Evolutionary conservation across 106 monocot genomes (phyloP).

Genomic region (Dactylorhiza incarnata): DNA sequence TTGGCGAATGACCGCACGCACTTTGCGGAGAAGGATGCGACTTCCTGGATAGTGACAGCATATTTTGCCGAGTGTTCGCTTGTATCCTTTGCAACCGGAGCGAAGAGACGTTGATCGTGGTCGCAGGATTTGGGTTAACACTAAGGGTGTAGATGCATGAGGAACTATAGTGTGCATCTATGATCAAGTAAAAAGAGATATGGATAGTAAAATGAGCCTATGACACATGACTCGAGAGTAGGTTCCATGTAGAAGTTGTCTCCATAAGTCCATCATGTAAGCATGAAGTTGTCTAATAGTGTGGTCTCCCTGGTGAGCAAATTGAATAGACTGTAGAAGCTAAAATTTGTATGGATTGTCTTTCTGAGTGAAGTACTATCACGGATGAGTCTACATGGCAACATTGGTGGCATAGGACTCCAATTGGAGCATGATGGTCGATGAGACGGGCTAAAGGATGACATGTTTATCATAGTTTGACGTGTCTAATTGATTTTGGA

Average conservation of each 20-base stretch:
- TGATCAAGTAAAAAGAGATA: background rate
- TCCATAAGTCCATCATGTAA: background rate
- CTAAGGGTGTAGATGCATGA: background rate
- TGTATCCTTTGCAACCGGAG: too few species aligned
- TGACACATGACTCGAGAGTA: background rate
- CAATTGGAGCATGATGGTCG: background rate
- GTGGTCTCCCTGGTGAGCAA: background rate
- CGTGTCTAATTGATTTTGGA: background rate
- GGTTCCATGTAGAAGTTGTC: background rate
- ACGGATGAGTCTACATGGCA: background rate
- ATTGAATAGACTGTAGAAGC: background rate
- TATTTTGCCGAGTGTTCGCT: too few species aligned
- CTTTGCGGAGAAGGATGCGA: too few species aligned
- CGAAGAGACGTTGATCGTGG: too few species aligned
- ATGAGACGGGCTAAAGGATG: background rate
- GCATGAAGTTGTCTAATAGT: background rate
- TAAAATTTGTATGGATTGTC: background rate
- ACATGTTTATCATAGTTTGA: background rate
- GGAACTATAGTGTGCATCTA: background rate
- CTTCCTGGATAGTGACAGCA: too few species aligned
- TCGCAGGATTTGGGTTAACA: too few species aligned
- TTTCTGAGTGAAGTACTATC: background rate
- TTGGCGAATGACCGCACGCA: too few species aligned
- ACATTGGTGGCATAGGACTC: background rate
- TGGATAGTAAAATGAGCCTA: background rate